Conservation (phyloP, 306 rosid genomes). For the Sesbania bispinosa region DNA sequence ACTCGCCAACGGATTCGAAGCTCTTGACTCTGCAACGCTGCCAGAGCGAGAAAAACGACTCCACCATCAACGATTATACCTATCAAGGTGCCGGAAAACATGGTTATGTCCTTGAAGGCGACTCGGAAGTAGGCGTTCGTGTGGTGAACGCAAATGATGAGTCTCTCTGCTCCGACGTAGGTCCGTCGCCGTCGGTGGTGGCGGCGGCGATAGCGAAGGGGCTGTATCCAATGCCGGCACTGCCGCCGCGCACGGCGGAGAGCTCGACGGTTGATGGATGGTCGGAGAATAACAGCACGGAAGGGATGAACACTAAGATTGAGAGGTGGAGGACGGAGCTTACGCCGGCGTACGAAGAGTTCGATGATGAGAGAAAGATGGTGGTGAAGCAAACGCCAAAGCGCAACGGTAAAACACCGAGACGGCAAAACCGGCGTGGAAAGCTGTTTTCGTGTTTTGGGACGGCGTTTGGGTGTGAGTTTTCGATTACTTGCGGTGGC, state of each 20-base stretch:
- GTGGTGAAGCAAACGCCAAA: background rate
- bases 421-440: background rate
- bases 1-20: background rate
- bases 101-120: background rate
- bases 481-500: constrained; percentile 59
- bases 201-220: constrained; percentile 72
- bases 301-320: constrained; percentile 64
- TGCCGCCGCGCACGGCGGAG: background rate
- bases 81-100: background rate
- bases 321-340: constrained; percentile 69
- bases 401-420: background rate
- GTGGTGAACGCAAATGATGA: constrained; percentile 12
- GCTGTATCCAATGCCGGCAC: constrained; percentile 28
- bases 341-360: constrained; percentile 43
- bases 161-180: constrained; percentile 54
- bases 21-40: constrained; percentile 33
- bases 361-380: background rate
- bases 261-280: constrained; percentile 52
- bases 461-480: constrained; percentile 53
- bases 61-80: constrained; percentile 8
- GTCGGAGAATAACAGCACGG: constrained; percentile 48
- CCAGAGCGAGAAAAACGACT: constrained; percentile 38
- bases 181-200: constrained; percentile 71
- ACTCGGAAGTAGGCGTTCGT: constrained; percentile 10
- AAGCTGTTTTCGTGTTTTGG: constrained; percentile 69